Conservation (phyloP, 495 filamentous ascomycete species). For the Tuber aestivum region DNA sequence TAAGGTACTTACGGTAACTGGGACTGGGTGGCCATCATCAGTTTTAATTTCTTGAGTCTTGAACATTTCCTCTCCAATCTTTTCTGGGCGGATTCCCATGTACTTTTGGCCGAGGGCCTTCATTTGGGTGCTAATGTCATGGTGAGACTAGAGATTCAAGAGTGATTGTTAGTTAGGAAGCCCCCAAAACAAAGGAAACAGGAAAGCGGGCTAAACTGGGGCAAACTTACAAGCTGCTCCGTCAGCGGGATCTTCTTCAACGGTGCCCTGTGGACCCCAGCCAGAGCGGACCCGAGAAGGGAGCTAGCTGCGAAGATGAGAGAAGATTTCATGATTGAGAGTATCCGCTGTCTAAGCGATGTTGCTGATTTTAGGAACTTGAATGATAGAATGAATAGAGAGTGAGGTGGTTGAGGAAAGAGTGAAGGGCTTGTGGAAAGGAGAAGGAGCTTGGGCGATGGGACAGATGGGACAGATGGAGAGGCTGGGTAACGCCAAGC, state of each 20-base stretch:
- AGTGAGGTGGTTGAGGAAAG: conserved; percentile 9
- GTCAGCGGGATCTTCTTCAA: conserved; percentile 90
- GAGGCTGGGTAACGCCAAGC: conserved; percentile 34
- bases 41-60: conserved; percentile 62
- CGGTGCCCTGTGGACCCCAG: conserved; percentile 86
- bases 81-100: conserved; percentile 73
- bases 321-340: conserved; percentile 70
- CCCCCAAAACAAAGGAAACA: not conserved
- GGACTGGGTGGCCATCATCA: conserved; percentile 69
- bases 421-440: conserved; percentile 21
- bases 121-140: conserved; percentile 75
- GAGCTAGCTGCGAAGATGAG: conserved; percentile 66
- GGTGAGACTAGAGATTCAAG: conserved; percentile 52
- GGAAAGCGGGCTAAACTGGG: not conserved
- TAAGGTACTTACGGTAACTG: conserved; percentile 55
- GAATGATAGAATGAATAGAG: conserved; percentile 10
- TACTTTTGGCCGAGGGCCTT: conserved; percentile 83
- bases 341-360: conserved; percentile 1
- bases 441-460: conserved; percentile 14
- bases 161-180: not conserved
- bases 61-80: conserved; percentile 69
- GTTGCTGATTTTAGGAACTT: conserved; percentile 7
- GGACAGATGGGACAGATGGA: conserved; percentile 16
- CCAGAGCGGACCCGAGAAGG: conserved; percentile 77
- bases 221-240: conserved; percentile 75